Evolutionary conservation across 345 rosid genomes (phyloP), one percentile per base, ranked within the genome.

Genomic region (Moringa oleifera): DNA sequence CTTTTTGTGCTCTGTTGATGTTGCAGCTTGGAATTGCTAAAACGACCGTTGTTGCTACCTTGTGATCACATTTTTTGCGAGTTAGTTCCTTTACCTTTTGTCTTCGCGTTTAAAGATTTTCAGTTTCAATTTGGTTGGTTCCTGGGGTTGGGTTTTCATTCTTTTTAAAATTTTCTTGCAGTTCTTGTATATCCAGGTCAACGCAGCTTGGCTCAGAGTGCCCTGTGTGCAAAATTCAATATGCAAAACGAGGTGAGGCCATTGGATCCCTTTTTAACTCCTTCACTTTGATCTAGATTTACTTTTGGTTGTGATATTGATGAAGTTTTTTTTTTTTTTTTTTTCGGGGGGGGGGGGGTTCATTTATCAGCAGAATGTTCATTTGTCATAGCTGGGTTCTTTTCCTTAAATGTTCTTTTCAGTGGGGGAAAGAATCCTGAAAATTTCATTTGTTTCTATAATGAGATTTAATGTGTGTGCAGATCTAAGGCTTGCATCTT

Each of bases 61-160:
- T 89, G 98, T 65, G 82, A 85, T 25, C 98, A 91, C 66, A 67
- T 89, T 51, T 84, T 91, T 68, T 91, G 95, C 98, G 59, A 73
- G 96, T 91, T 58, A 22, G 84, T 62, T 50, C 18, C 20, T 19
- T 68, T 0, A 2, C 16, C 56, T 57, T 31, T 28, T 28, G 33
- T 28, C 36, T 21, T 31, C n/a, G n/a, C n/a, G 18, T 4, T 17
- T 8, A 12, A 28, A 28, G 4, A 11, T 41, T n/a, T 20, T n/a
- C n/a, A n/a, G n/a, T n/a, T n/a, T n/a, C 37, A 33, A 33, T 11
- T 33, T 33, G 37, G 5, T 33, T 11, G 6, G 5, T 33, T 33
- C 37, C 6, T 33, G 11, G 12, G 2, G 0, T 23, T 23, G 1
- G 3, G 2, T 46, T 55, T 51, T 45, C 18, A 2, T 59, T 51